These are phyloP conservation scores for Ochromonas danica DNA, from an alignment of 108 stramenopile species.

Conservation along the genomic window DNA sequence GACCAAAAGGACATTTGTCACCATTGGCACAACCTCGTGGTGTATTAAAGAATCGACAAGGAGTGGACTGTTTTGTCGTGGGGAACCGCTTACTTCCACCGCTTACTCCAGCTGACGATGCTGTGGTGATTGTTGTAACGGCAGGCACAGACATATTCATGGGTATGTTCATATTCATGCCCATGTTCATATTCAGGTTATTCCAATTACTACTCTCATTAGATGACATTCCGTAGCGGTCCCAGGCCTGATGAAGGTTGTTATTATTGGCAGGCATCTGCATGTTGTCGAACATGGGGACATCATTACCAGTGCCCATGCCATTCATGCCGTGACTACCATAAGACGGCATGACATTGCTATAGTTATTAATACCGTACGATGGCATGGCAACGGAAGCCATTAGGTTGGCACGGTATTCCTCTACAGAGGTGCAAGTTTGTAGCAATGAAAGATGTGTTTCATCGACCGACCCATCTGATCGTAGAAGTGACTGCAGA, in stretches of 20 bases:
- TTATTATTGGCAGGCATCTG: neutral
- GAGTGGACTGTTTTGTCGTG: neutral
- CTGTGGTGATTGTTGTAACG: neutral
- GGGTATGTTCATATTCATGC: neutral
- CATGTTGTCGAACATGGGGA: neutral
- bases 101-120: neutral
- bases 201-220: neutral
- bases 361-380: neutral
- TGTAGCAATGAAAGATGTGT: neutral
- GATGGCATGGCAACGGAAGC: neutral
- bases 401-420: neutral
- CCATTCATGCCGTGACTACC: neutral
- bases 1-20: slow-evolving; percentile 5
- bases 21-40: neutral
- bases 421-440: neutral
- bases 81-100: neutral
- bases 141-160: neutral
- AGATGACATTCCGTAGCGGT: neutral
- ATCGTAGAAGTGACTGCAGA: neutral
- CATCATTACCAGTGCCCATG: neutral
- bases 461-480: neutral
- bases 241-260: neutral
- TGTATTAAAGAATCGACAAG: slow-evolving; percentile 22
- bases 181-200: neutral
- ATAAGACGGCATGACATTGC: neutral